Percentiles rank a stretch among this genome's conserved stretches.
Evolutionary conservation across 1,284 basidiomycete species (phyloP).

Genomic region (Coriolopsis trogii): DNA sequence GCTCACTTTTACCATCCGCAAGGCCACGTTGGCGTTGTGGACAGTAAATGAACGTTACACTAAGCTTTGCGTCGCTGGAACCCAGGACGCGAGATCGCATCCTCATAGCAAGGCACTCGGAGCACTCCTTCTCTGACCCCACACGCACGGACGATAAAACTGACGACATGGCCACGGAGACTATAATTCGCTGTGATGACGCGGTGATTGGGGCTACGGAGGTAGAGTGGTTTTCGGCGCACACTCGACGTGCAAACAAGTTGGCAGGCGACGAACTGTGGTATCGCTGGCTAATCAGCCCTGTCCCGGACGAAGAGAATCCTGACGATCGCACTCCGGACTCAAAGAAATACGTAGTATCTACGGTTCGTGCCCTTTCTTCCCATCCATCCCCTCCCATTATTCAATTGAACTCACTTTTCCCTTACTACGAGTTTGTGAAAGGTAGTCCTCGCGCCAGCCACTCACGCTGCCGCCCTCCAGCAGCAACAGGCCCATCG

Average conservation of each 20-base stretch:
- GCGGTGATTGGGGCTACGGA: constrained; percentile 38
- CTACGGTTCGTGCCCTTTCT: constrained; percentile 48
- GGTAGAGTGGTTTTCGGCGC: constrained; percentile 25
- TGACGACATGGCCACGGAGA: constrained; percentile 43
- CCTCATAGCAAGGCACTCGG: no score
- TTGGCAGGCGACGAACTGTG: constrained; percentile 64
- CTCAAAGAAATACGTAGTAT: constrained; percentile 61
- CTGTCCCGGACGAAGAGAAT: constrained; percentile 47
- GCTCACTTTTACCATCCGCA: no score
- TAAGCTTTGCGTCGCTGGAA: no score
- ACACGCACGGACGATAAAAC: constrained; percentile 44
- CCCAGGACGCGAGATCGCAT: no score
- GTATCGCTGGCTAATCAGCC: constrained; percentile 53
- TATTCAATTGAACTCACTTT: background rate
- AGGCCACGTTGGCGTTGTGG: no score
- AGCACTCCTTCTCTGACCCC: no score
- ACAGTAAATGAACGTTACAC: no score
- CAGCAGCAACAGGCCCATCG: constrained; percentile 61
- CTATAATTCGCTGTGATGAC: constrained; percentile 47
- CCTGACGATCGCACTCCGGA: constrained; percentile 42
- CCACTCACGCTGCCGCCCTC: constrained; percentile 60
- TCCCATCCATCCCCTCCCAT: background rate
- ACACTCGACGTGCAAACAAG: constrained; percentile 49
- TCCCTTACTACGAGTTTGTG: constrained; percentile 38
- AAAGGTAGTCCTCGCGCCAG: constrained; percentile 45